Conservation (phyloP, 2,329 filamentous ascomycete genomes). For the Sporothrix protearum region DNA sequence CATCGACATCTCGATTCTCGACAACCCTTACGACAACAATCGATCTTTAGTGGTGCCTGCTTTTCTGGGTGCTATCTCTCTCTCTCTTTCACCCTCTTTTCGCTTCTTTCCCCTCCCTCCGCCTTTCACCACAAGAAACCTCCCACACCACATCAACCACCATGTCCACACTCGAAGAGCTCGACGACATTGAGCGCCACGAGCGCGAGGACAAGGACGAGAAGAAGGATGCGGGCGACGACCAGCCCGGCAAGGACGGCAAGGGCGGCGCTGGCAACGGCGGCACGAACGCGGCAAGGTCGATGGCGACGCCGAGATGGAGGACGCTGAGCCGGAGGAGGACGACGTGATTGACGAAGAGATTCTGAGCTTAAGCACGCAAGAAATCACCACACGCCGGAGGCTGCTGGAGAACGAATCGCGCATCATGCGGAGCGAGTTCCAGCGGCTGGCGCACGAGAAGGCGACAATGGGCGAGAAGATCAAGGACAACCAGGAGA, state of each 20-base stretch:
- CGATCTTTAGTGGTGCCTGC: background rate
- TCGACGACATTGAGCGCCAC: conserved; percentile 81
- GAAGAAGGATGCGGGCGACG: conserved; percentile 36
- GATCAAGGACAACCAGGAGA: conserved; percentile 98
- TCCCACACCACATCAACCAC: conserved; percentile 31
- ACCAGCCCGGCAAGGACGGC: conserved; percentile 50
- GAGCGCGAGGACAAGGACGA: conserved; percentile 62
- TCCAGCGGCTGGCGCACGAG: conserved; percentile 88
- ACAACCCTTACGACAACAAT: background rate
- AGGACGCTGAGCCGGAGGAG: conserved; percentile 70
- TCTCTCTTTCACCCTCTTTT: background rate
- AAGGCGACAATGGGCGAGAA: conserved; percentile 96
- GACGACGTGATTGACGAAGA: conserved; percentile 88
- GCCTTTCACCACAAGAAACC: background rate
- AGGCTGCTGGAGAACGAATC: conserved; percentile 95
- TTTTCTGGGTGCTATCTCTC: background rate
- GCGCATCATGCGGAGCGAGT: conserved; percentile 97
- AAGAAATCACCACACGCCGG: conserved; percentile 88
- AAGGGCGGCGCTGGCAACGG: conserved; percentile 37
- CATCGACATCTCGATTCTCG: background rate
- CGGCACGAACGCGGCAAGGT: conserved; percentile 43
- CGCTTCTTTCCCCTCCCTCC: background rate
- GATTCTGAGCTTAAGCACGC: conserved; percentile 86
- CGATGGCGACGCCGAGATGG: conserved; percentile 83
- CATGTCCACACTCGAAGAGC: conserved; percentile 90